phyloP scores from a whole-genome alignment of 139 green algal species.

The Yamagishiella unicocca region DNA sequence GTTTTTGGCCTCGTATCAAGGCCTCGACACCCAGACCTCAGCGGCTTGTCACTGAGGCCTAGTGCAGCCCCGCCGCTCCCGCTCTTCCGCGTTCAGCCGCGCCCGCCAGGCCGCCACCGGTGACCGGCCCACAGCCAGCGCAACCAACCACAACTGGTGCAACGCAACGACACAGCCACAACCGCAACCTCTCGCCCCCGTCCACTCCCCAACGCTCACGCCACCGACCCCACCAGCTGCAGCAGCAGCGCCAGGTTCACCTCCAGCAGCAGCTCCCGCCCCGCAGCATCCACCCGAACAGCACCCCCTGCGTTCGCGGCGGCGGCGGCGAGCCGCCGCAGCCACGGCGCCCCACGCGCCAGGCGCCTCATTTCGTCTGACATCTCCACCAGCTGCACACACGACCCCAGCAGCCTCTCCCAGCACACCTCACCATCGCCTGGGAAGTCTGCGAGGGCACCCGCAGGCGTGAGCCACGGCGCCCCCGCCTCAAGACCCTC shows the following conservation, averaged over 20 bases:
- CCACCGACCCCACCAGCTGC: not conserved
- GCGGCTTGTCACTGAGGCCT: too few relatives aligned
- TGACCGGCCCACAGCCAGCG: too few relatives aligned
- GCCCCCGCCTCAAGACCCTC: too few relatives aligned
- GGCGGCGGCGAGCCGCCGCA: not conserved
- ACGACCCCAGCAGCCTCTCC: constrained; percentile 24
- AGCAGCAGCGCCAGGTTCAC: constrained; percentile 11
- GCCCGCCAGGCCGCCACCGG: too few relatives aligned
- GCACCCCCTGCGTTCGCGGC: not conserved
- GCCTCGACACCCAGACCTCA: too few relatives aligned
- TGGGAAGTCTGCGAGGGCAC: not conserved
- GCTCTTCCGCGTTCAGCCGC: too few relatives aligned
- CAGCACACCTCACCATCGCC: constrained; percentile 45
- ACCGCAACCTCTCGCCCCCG: too few relatives aligned
- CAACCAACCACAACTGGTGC: too few relatives aligned
- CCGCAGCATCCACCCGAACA: not conserved
- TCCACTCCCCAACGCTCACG: too few relatives aligned
- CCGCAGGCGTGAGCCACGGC: not conserved
- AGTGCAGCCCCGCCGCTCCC: too few relatives aligned
- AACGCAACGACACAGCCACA: too few relatives aligned
- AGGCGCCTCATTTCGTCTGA: not conserved
- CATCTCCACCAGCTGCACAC: constrained; percentile 6
- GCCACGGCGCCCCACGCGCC: not conserved
- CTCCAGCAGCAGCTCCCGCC: not conserved
- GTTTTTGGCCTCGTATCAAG: too few relatives aligned